A percentile compares a stretch with the other conserved stretches of the same genome.
These are phyloP conservation scores for Phaeodactylum tricornutum DNA, from an alignment of 108 stramenopile genomes.

Conservation along the genomic window DNA sequence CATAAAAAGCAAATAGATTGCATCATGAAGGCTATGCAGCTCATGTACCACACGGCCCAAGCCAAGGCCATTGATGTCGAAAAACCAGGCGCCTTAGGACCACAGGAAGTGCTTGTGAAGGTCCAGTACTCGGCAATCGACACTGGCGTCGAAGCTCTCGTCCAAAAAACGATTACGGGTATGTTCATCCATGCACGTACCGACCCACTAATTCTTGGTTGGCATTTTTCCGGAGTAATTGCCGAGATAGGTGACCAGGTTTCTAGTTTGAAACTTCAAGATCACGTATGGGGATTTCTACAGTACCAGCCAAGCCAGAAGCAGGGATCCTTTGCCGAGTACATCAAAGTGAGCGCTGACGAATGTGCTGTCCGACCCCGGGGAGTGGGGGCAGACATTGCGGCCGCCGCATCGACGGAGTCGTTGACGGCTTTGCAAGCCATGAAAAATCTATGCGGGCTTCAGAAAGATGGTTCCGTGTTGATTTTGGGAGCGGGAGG, in stretches of 20 bases:
- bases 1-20: too few relatives aligned
- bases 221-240: conserved; percentile 17
- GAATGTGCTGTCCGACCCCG: conserved; percentile 7
- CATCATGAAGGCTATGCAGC: too few relatives aligned
- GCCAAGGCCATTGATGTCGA: too few relatives aligned
- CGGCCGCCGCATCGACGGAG: conserved; percentile 19
- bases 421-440: conserved; percentile 21
- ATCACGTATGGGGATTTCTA: conserved; percentile 18
- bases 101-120: conserved; percentile 13
- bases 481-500: conserved; percentile 27
- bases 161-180: conserved; percentile 7
- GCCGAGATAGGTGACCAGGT: conserved; percentile 6
- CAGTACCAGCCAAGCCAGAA: conserved; percentile 15
- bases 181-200: conserved; percentile 8
- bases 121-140: conserved; percentile 21
- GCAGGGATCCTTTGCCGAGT: conserved; percentile 25
- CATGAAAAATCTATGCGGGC: conserved; percentile 13
- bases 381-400: conserved; percentile 2
- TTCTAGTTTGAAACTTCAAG: conserved; percentile 2
- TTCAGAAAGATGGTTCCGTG: conserved; percentile 8
- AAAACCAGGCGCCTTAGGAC: too few relatives aligned
- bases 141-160: conserved; percentile 10
- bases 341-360: conserved; percentile 10
- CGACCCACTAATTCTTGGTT: conserved; percentile 12
- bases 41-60: too few relatives aligned